These are phyloP conservation scores for Jaltomata sinuosa DNA, from an alignment of 257 asterid genomes.

Conservation along the genomic window DNA sequence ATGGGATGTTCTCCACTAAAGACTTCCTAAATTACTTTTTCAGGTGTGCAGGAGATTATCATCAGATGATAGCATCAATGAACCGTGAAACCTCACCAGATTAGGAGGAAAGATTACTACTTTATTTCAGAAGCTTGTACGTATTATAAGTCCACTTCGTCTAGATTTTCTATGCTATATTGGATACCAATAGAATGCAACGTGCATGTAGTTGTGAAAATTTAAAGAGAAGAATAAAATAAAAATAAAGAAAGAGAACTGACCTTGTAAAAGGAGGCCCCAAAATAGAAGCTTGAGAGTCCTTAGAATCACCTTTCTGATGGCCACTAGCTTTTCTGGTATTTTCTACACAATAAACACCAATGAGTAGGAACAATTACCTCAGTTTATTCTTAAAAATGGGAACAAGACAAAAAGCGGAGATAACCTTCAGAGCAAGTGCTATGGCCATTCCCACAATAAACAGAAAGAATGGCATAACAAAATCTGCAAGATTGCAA, in stretches of 20 bases:
- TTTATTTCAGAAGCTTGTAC: neutral
- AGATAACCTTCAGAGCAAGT: slow-evolving; percentile 56
- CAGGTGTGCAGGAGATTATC: neutral
- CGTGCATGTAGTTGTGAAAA: neutral
- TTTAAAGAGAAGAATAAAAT: neutral
- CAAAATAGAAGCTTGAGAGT: slow-evolving; percentile 65
- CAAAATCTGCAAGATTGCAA: slow-evolving; percentile 81
- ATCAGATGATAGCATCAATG: neutral
- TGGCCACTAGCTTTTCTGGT: slow-evolving; percentile 30
- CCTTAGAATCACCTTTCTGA: slow-evolving; percentile 51
- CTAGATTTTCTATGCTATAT: neutral
- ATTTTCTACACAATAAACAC: slow-evolving; percentile 28
- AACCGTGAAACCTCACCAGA: neutral
- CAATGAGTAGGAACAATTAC: neutral
- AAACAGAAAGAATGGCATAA: slow-evolving; percentile 74
- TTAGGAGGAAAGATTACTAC: neutral
- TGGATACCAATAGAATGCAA: neutral
- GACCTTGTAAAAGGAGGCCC: slow-evolving; percentile 84
- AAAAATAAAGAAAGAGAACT: slow-evolving; percentile 4
- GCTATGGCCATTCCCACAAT: slow-evolving; percentile 79
- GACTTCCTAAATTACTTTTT: neutral
- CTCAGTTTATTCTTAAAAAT: neutral
- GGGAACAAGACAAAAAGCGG: neutral
- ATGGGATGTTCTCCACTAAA: neutral
- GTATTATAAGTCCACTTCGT: neutral